Evolutionary conservation across 805 yeast genomes (phyloP).

Genomic region (Wickerhamomyces pijperi): DNA sequence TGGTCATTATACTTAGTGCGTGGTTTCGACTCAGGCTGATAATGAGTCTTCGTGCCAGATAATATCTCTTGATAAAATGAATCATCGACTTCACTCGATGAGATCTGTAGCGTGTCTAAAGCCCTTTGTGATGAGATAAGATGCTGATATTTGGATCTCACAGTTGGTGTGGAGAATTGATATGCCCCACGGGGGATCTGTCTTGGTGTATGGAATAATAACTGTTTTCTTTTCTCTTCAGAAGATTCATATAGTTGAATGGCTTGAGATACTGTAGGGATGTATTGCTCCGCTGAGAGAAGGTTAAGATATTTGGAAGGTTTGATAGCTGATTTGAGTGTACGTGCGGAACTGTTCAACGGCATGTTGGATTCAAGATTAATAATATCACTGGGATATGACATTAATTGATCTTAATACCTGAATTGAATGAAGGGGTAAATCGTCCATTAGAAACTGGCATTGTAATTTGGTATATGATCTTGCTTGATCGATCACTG

Average conservation of each 20-base stretch:
- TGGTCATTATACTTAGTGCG: too few species aligned
- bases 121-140: constrained; percentile 53
- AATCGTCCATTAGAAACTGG: too few species aligned
- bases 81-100: constrained; percentile 24
- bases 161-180: constrained; percentile 64
- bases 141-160: constrained; percentile 38
- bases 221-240: constrained; percentile 10
- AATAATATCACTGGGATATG: too few species aligned
- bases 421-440: too few species aligned
- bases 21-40: too few species aligned
- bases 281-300: constrained; percentile 18
- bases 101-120: constrained; percentile 48
- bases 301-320: not conserved
- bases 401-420: too few species aligned
- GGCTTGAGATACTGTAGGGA: constrained; percentile 22
- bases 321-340: not conserved
- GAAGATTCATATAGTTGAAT: constrained; percentile 16
- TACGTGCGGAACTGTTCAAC: too few species aligned
- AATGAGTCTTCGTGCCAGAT: constrained; percentile 43
- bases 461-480: too few species aligned
- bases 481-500: too few species aligned
- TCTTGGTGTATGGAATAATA: constrained; percentile 39
- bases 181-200: constrained; percentile 48
- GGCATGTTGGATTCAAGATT: too few species aligned
- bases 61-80: constrained; percentile 41